Conservation (phyloP, 805 yeast species). For the Barnettozyma salicaria region DNA sequence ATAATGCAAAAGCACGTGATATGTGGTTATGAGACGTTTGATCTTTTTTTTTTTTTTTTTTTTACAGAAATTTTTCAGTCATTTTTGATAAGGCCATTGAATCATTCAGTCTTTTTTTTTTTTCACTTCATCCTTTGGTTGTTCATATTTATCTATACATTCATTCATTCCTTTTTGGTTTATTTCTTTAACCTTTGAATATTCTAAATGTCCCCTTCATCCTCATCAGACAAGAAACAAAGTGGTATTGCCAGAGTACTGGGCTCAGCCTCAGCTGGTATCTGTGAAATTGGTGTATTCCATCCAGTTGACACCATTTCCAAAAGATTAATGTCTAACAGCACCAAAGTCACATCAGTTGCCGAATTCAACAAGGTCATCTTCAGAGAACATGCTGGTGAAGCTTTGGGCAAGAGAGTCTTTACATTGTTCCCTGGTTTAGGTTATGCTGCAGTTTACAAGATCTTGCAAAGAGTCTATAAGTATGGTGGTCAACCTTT, state of each 20-base stretch:
- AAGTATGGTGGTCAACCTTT: conserved; percentile 99
- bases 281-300: conserved; percentile 92
- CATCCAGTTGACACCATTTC: conserved; percentile 99
- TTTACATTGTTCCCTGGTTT: conserved; percentile 93
- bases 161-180: neutral
- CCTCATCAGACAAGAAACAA: conserved; percentile 69
- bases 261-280: conserved; percentile 97
- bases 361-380: conserved; percentile 78
- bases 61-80: too few species aligned
- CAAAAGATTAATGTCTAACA: conserved; percentile 87
- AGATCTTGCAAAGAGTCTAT: conserved; percentile 93
- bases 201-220: conserved; percentile 21
- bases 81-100: neutral
- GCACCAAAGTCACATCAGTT: conserved; percentile 55
- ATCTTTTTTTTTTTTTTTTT: too few species aligned
- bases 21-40: too few species aligned
- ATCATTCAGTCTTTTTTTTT: conserved; percentile 1
- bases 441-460: conserved; percentile 97
- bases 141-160: neutral
- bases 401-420: conserved; percentile 63
- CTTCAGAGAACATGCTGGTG: conserved; percentile 73
- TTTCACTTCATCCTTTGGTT: neutral
- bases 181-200: neutral
- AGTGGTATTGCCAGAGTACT: conserved; percentile 85
- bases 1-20: too few species aligned